Conservation (phyloP, 2,329 filamentous ascomycete species). For the Penicillium sp. region DNA sequence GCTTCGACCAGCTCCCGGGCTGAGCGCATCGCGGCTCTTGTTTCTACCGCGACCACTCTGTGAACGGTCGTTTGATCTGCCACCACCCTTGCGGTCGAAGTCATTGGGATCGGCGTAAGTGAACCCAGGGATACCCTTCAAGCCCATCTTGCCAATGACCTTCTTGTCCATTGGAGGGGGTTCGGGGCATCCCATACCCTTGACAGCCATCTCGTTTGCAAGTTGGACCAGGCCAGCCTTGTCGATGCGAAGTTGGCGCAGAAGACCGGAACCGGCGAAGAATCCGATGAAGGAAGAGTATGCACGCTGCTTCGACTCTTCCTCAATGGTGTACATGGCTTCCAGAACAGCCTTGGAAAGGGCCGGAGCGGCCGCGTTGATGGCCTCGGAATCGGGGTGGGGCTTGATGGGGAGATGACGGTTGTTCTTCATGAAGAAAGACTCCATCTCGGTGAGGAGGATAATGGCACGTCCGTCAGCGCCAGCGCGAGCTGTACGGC, state of each 20-base stretch:
- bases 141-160: conserved; percentile 42
- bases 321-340: conserved; percentile 33
- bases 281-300: conserved; percentile 42
- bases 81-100: conserved; percentile 2
- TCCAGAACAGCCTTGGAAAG: conserved; percentile 32
- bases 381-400: conserved; percentile 45
- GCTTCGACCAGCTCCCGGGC: conserved; percentile 23
- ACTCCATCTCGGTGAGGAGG: conserved; percentile 54
- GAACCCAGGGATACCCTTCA: conserved; percentile 42
- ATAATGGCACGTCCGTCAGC: conserved; percentile 57
- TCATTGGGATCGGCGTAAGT: conserved; percentile 29
- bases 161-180: conserved; percentile 41
- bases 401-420: conserved; percentile 53
- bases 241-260: conserved; percentile 35
- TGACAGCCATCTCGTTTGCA: conserved; percentile 40
- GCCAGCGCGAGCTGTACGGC: conserved; percentile 66
- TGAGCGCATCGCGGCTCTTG: conserved; percentile 27
- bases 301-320: conserved; percentile 37
- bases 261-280: conserved; percentile 34
- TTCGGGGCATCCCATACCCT: conserved; percentile 41
- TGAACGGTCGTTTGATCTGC: conserved; percentile 15
- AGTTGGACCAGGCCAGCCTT: conserved; percentile 37
- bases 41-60: not conserved
- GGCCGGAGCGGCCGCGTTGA: conserved; percentile 38
- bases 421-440: conserved; percentile 54